Base-by-base conservation (phyloP, 441 rosid genomes). In the Brassica balearica region DNA sequence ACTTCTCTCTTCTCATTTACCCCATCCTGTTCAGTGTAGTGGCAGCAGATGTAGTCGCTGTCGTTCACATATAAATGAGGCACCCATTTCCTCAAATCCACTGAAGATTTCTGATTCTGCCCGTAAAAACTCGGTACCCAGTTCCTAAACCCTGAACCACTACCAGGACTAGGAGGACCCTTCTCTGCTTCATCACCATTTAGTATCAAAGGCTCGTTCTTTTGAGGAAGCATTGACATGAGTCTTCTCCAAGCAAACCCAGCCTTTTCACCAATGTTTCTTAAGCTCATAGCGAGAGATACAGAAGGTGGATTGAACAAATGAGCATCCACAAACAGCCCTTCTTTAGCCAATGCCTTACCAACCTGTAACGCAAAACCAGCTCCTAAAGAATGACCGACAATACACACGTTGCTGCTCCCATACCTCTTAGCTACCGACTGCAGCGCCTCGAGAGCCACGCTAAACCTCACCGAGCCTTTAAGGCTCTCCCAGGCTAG, bases 381-480 rank as follows among this genome's bases (percentile, higher is more conserved):
- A 20, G 98, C 99, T 65, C 99, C 98, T n/a, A 95, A 80, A 0
- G 99, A 95, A 87, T 95, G 98, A 41, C 98, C 97, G 1, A 96
- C 91, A 3, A 93, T 62, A 78, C 96, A 95, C 0, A 95, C 94
- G 59, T 92, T 89, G 79, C 77, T 77, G 83, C 98, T 92, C 59
- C 98, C 97, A 9, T 86, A 88, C 69, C 85, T 89, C 75, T 81
- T 82, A 4, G 90, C 89, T 8, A 89, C 88, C 12, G 86, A 81
- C 72, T 79, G 87, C 68, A 94, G 66, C 5, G 93, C 90, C 29
- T 87, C 91, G 1, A 90, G 56, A 48, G 94, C 94, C 3, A 87
- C 87, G 6, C 83, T 84, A 65, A 91, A 96, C 86, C 97, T 89
- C 27, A 89, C 90, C 1, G 97, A 96, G 51, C 99, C 99, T 84